phyloP scores from a whole-genome alignment of 2,329 filamentous ascomycete species.

The Lecanosticta acicola region DNA sequence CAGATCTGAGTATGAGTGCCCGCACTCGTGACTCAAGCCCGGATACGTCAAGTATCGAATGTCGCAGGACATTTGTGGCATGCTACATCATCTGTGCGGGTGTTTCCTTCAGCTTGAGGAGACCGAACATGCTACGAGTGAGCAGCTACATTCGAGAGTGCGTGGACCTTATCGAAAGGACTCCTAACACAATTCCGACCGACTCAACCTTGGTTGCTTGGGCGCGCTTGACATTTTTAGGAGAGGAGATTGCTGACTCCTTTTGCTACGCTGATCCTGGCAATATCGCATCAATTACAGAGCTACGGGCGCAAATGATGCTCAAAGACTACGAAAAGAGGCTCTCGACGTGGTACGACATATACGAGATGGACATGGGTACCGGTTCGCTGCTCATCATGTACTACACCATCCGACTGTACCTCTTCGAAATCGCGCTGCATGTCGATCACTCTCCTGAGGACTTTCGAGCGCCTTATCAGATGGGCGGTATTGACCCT shows the following conservation, averaged over 20 bases:
- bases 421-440: conserved; percentile 70
- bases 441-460: conserved; percentile 57
- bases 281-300: conserved; percentile 48
- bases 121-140: conserved; percentile 57
- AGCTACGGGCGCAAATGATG: conserved; percentile 59
- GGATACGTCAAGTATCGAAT: conserved; percentile 52
- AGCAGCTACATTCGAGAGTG: conserved; percentile 57
- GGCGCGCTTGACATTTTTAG: conserved; percentile 56
- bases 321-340: conserved; percentile 61
- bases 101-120: conserved; percentile 56
- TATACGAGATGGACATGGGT: conserved; percentile 38
- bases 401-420: conserved; percentile 62
- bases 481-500: conserved; percentile 43
- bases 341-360: conserved; percentile 54
- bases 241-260: conserved; percentile 62
- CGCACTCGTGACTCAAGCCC: conserved; percentile 25
- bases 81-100: conserved; percentile 57
- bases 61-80: conserved; percentile 54
- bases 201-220: conserved; percentile 56
- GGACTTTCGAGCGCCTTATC: conserved; percentile 45
- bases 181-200: conserved; percentile 51
- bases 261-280: conserved; percentile 62
- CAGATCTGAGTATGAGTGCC: conserved; percentile 25
- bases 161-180: conserved; percentile 50
- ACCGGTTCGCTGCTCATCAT: conserved; percentile 58